Percentiles rank a stretch among this genome's conserved stretches.
These are phyloP conservation scores for Metschnikowia santaceciliae DNA, from an alignment of 805 yeast genomes.

Conservation along the genomic window DNA sequence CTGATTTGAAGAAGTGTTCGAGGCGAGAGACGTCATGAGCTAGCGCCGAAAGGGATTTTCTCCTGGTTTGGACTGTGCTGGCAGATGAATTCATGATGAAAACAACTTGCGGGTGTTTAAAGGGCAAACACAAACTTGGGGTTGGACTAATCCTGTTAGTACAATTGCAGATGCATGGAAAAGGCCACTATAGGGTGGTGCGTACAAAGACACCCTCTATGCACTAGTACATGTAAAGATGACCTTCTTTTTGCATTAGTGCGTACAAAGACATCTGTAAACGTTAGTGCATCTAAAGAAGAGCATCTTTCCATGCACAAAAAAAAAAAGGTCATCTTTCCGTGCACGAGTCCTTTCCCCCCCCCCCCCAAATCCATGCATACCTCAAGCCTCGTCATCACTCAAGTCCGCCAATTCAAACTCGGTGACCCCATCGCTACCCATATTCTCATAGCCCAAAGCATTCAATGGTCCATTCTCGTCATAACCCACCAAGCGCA, in stretches of 20 bases:
- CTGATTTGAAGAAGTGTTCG: neutral
- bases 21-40: constrained; percentile 2
- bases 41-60: neutral
- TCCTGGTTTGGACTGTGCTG: neutral
- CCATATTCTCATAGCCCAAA: constrained; percentile 16
- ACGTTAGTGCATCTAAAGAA: neutral
- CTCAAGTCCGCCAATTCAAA: constrained; percentile 34
- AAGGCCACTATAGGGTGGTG: neutral
- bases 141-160: neutral
- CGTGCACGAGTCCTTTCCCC: neutral
- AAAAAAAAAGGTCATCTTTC: neutral
- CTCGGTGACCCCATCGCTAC: constrained; percentile 23
- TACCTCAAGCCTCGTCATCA: constrained; percentile 7
- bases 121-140: neutral
- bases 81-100: neutral
- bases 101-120: neutral
- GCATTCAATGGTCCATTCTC: constrained; percentile 32
- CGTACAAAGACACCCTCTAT: neutral
- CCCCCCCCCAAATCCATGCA: neutral
- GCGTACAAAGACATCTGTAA: neutral
- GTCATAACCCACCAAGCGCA: constrained; percentile 41
- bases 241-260: neutral
- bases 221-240: neutral
- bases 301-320: neutral
- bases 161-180: neutral